Evolutionary conservation across 306 rosid species (phyloP), one percentile per base, ranked within the genome.

Genomic region (Rubus parviflorus): DNA sequence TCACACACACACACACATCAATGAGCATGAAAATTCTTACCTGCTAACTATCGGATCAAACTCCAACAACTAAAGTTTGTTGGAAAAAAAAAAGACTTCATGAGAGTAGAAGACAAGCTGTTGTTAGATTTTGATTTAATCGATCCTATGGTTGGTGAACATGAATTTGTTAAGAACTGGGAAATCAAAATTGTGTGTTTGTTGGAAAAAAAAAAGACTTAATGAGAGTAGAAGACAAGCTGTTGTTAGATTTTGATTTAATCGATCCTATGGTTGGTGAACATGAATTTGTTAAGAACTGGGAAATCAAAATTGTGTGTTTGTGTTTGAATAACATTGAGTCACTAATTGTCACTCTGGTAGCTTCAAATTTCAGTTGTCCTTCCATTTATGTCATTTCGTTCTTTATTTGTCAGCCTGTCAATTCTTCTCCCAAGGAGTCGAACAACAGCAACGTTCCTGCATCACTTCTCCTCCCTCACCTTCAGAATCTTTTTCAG

Each of bases 401-500:
- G 45, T 70, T 82, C 61, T 76, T 4, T 74, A 40, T 65, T 67
- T 75, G 86, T 82, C 91, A 89, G 97, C 85, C 93, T 64, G 83
- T 74, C 52, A 87, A 71, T 74, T 90, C 74, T 76, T 57, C 91
- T 20, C 72, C 91, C 52, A 88, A 80, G 83, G 99, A 96, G 77
- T 73, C 82, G 76, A 82, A 79, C 85, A 92, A 84, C 80, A 72
- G 72, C 67, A 87, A 83, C 65, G 9, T 87, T 69, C 87, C 98
- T 20, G 87, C 96, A 23, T 82, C 99, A 49, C 61, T 86, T 88
- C 83, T 96, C 60, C 75, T 87, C 81, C 90, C 99, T 85, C 96
- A 91, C 75, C 93, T 93, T 85, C 98, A 96, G 74, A 93, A 89
- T 81, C 92, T 96, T 83, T 88, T 85, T 86, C 96, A 88, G 87